These are phyloP conservation scores for Saksenaea vasiformis DNA, from an alignment of 371 early-diverging fungal species.

Conservation along the genomic window DNA sequence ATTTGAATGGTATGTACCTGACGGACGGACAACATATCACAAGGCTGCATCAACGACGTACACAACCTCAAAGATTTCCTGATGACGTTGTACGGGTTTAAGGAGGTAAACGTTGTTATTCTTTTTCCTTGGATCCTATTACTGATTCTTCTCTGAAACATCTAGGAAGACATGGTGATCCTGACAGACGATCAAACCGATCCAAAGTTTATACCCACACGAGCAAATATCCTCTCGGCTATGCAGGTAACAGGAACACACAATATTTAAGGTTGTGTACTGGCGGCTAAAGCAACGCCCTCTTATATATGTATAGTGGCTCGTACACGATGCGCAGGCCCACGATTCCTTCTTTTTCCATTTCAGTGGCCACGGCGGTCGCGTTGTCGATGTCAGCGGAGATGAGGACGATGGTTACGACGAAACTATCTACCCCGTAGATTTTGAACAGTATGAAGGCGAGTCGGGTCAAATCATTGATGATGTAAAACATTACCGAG, in stretches of 20 bases:
- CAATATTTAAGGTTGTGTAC: neutral
- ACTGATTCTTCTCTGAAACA: neutral
- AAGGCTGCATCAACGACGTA: conserved; percentile 93
- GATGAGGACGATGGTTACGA: conserved; percentile 85
- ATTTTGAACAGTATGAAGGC: conserved; percentile 58
- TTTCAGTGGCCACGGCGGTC: conserved; percentile 90
- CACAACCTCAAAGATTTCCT: conserved; percentile 79
- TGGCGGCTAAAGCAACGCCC: neutral
- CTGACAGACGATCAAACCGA: conserved; percentile 86
- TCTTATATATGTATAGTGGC: conserved; percentile 63
- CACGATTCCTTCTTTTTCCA: conserved; percentile 91
- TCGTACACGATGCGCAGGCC: conserved; percentile 80
- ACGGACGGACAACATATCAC: neutral
- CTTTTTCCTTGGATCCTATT: neutral
- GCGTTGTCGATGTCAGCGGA: conserved; percentile 65
- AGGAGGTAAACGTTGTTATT: conserved; percentile 34
- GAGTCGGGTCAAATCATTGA: conserved; percentile 82
- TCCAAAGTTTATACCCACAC: conserved; percentile 72
- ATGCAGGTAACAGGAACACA: conserved; percentile 4
- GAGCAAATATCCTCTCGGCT: conserved; percentile 68
- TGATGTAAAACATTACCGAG: conserved; percentile 53
- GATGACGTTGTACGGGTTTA: conserved; percentile 62
- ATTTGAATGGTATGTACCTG: neutral
- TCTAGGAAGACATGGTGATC: conserved; percentile 70
- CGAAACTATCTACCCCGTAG: conserved; percentile 74